A percentile compares a stretch with the other conserved stretches of the same genome.
These are phyloP conservation scores for Neurospora intermedia DNA, from an alignment of 495 filamentous ascomycete species.

Conservation along the genomic window DNA sequence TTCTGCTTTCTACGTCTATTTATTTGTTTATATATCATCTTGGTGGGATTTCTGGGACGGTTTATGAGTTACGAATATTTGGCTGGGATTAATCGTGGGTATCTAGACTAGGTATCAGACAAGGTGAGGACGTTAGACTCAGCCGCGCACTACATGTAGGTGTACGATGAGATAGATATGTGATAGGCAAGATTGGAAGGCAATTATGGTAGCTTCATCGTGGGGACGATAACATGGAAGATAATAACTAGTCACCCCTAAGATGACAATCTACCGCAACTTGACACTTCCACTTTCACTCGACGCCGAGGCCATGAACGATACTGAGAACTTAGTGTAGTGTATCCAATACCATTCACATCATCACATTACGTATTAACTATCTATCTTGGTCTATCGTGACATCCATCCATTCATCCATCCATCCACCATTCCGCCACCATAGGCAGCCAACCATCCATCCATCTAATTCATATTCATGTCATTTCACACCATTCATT, in stretches of 20 bases:
- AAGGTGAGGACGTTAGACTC: not conserved
- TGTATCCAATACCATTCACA: not conserved
- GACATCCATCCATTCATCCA: not conserved
- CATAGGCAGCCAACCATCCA: not conserved
- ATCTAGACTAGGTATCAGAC: not conserved
- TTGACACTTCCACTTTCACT: not conserved
- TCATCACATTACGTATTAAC: not conserved
- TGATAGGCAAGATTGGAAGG: not conserved
- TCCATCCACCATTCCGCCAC: not conserved
- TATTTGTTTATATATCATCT: not conserved
- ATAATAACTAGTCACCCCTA: no score
- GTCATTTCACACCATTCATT: not conserved
- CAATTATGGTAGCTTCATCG: no score
- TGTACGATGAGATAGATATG: not conserved
- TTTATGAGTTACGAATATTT: not conserved
- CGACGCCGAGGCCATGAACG: not conserved
- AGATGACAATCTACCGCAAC: no score
- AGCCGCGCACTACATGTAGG: not conserved
- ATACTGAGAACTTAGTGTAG: not conserved
- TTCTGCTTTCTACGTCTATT: not conserved
- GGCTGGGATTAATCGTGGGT: not conserved
- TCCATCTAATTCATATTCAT: not conserved
- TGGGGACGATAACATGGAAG: no score
- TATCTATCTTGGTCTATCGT: not conserved
- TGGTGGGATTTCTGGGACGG: not conserved